Percentiles rank a stretch among this genome's conserved stretches.
Evolutionary conservation across 805 yeast genomes (phyloP).

Genomic region (Metschnikowia sp.): DNA sequence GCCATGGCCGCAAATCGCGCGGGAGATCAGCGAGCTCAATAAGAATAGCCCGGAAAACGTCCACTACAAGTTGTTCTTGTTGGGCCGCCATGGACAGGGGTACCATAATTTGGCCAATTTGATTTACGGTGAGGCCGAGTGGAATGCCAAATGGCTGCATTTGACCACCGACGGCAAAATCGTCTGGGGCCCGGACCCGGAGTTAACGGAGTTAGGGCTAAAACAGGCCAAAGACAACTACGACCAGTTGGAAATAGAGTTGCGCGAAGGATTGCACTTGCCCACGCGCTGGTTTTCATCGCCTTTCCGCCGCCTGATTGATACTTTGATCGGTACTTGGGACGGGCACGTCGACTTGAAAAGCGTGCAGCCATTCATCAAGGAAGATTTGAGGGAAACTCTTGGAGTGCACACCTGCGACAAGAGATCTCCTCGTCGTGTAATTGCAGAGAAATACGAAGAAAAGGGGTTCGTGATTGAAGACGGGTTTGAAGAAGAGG

Average conservation of each 20-base stretch:
- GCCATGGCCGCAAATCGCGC: slow-evolving; percentile 21
- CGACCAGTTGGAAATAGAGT: slow-evolving; percentile 37
- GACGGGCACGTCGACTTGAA: slow-evolving; percentile 24
- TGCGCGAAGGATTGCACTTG: slow-evolving; percentile 23
- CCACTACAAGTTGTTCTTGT: slow-evolving; percentile 43
- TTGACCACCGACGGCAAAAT: slow-evolving; percentile 44
- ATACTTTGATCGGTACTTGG: slow-evolving; percentile 50
- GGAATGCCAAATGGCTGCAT: slow-evolving; percentile 47
- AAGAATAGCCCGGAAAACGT: slow-evolving; percentile 22
- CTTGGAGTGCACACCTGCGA: slow-evolving; percentile 52
- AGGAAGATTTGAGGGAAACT: slow-evolving; percentile 48
- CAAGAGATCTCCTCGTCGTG: slow-evolving; percentile 36
- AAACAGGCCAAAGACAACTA: slow-evolving; percentile 45
- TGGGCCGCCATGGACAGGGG: slow-evolving; percentile 56
- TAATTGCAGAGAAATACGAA: slow-evolving; percentile 40
- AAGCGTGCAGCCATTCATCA: slow-evolving; percentile 34
- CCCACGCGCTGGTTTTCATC: slow-evolving; percentile 46
- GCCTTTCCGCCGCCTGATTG: slow-evolving; percentile 51
- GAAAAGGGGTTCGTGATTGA: slow-evolving; percentile 41
- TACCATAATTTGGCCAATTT: slow-evolving; percentile 47
- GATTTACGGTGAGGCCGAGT: slow-evolving; percentile 42
- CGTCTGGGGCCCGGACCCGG: slow-evolving; percentile 53
- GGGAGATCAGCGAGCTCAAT: slow-evolving; percentile 36
- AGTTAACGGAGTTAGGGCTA: slow-evolving; percentile 44
- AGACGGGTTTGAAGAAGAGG: slow-evolving; percentile 45